Evolutionary conservation across 202 grass and related monocot genomes (phyloP), one percentile per base, ranked within the genome.

Genomic region (Brachypodium distachyon): DNA sequence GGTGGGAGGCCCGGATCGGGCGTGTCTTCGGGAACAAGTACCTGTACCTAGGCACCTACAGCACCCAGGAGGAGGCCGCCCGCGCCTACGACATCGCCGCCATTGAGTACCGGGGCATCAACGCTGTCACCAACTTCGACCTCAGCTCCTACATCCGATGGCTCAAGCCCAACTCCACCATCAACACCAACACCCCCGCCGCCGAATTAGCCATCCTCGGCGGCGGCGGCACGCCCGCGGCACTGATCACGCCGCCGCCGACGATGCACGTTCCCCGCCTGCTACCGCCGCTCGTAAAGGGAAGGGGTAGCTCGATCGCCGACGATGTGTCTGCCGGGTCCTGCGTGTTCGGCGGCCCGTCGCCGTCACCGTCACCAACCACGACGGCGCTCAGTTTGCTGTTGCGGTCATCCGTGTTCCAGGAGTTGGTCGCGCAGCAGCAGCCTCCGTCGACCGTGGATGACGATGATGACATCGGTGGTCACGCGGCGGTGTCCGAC

Each of bases 101-200:
- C 10, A 89, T 93, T 32, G 90, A 93, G 72, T 93, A 93, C 81
- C 81, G 84, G 7, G 90, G 90, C 73, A 89, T 89, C 74, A 89
- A 93, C 40, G 90, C 90, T n/a, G 90, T 93, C 73, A 93, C 90
- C 39, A 93, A 93, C 81, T 89, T 93, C 77, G 90, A 93, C 49
- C 80, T 93, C 47, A 87, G 87, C 84, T 72, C 86, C 41, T 93
- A 93, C 79, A 93, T 93, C 81, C 68, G 87, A 16, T 89, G 90
- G 87, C 90, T 93, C 48, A 93, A 89, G 47, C 90, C 90, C 38
- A 9, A 26, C n/a, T n/a, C n/a, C n/a, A n/a, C n/a, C n/a, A n/a
- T n/a, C n/a, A n/a, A n/a, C n/a, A n/a, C n/a, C n/a, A n/a, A n/a
- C 25, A 22, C 4, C 65, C 34, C 36, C 28, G 41, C 4, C 27